Conservation (phyloP, 1,139 yeast species). For the Candida dubliniensis region DNA sequence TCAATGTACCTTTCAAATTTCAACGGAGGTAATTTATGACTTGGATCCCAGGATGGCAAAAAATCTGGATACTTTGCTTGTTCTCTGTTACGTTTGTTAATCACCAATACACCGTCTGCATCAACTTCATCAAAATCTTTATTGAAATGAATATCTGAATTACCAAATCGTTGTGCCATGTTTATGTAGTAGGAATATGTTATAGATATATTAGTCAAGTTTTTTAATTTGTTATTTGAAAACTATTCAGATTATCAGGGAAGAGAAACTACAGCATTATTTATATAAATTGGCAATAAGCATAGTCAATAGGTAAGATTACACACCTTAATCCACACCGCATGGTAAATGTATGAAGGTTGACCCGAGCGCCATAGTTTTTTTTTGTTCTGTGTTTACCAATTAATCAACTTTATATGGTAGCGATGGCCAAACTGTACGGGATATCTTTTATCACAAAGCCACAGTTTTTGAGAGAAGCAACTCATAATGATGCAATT, state of each 20-base stretch:
- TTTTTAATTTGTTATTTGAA: background rate
- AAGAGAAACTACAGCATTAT: background rate
- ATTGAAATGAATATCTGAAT: constrained; percentile 43
- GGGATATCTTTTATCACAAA: too few relatives aligned
- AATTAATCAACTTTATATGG: too few relatives aligned
- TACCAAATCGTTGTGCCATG: constrained; percentile 27
- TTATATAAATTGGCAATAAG: background rate
- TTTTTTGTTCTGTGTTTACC: background rate
- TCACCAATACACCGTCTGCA: constrained; percentile 36
- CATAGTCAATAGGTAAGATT: background rate
- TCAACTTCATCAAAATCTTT: constrained; percentile 41
- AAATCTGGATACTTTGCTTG: constrained; percentile 40
- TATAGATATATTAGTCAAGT: background rate
- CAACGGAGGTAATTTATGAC: constrained; percentile 42
- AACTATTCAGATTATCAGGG: background rate
- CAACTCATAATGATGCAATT: constrained; percentile 2
- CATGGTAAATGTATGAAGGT: background rate
- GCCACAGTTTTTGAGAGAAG: background rate
- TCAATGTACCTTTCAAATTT: constrained; percentile 51
- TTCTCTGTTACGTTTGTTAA: constrained; percentile 28
- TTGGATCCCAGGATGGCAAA: constrained; percentile 55
- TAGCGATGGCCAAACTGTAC: too few relatives aligned
- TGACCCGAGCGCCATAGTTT: constrained; percentile 4
- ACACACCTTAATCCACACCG: constrained; percentile 1
- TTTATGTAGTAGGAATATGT: background rate